Evolutionary conservation across 441 rosid genomes (phyloP).

Genomic region (Breynia disticha): DNA sequence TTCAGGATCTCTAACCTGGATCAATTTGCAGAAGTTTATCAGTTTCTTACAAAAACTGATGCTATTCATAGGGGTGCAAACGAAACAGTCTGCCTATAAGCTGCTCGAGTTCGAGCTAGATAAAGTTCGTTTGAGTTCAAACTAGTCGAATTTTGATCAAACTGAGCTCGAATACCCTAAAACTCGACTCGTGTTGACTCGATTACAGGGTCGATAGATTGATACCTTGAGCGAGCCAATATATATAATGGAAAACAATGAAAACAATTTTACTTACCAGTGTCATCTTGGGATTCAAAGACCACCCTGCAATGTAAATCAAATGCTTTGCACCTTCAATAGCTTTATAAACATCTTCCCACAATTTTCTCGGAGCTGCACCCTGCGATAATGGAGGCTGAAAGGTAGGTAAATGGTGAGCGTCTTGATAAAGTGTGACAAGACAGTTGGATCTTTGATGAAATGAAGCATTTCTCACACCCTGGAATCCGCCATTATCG

Average conservation of each 20-base stretch:
- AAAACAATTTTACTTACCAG: constrained; percentile 33
- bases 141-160: too few relatives aligned
- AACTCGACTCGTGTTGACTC: too few relatives aligned
- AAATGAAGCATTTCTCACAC: constrained; percentile 55
- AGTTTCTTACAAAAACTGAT: too few relatives aligned
- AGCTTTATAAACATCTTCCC: constrained; percentile 80
- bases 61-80: too few relatives aligned
- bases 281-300: constrained; percentile 64
- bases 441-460: constrained; percentile 67
- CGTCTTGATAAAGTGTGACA: constrained; percentile 67
- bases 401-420: constrained; percentile 45
- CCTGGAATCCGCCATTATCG: constrained; percentile 32
- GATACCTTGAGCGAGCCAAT: too few relatives aligned
- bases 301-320: constrained; percentile 85
- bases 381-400: constrained; percentile 40
- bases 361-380: constrained; percentile 44
- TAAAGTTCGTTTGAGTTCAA: too few relatives aligned
- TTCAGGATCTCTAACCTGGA: constrained; percentile 55
- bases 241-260: too few relatives aligned
- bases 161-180: too few relatives aligned
- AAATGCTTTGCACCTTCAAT: constrained; percentile 66
- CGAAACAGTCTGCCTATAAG: too few relatives aligned
- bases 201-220: too few relatives aligned
- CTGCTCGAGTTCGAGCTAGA: too few relatives aligned
- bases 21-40: too few relatives aligned